Evolutionary conservation across 2,329 filamentous ascomycete genomes (phyloP).

Genomic region (Lithohypha guttulata): DNA sequence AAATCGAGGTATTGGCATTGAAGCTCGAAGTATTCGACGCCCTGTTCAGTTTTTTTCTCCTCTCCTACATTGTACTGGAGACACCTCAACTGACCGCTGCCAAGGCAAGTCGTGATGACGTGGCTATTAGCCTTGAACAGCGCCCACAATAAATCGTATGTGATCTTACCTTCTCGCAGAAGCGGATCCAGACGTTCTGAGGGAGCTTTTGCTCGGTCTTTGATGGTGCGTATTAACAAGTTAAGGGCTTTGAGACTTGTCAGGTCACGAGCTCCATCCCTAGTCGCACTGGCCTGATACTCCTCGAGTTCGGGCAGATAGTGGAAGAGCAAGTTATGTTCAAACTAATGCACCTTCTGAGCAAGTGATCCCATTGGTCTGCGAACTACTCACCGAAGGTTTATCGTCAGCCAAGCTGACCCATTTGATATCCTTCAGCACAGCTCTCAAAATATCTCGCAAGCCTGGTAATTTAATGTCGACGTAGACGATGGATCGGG

Average conservation of each 20-base stretch:
- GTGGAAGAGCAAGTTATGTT: conserved; percentile 21
- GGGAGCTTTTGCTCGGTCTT: conserved; percentile 16
- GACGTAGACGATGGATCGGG: conserved; percentile 21
- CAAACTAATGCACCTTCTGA: conserved; percentile 11
- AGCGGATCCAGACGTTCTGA: conserved; percentile 23
- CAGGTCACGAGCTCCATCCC: neutral
- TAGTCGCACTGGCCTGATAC: conserved; percentile 5
- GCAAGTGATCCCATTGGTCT: neutral
- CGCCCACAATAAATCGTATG: conserved; percentile 28
- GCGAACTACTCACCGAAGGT: conserved; percentile 21
- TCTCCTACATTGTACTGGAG: conserved; percentile 18
- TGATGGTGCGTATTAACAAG: conserved; percentile 24
- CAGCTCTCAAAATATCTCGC: conserved; percentile 24
- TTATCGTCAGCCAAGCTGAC: conserved; percentile 26
- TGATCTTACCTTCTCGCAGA: conserved; percentile 25
- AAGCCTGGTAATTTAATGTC: conserved; percentile 27
- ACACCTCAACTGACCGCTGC: conserved; percentile 13
- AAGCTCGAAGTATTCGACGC: conserved; percentile 21
- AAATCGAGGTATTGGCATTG: conserved; percentile 25
- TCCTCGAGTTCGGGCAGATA: conserved; percentile 20
- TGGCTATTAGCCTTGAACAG: conserved; percentile 28
- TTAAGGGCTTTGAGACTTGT: conserved; percentile 14
- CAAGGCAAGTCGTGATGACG: conserved; percentile 21
- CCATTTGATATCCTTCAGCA: conserved; percentile 25
- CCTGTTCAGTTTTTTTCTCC: conserved; percentile 18